Base-by-base conservation (phyloP, 495 filamentous ascomycete genomes). In the Coniosporium apollinis region DNA sequence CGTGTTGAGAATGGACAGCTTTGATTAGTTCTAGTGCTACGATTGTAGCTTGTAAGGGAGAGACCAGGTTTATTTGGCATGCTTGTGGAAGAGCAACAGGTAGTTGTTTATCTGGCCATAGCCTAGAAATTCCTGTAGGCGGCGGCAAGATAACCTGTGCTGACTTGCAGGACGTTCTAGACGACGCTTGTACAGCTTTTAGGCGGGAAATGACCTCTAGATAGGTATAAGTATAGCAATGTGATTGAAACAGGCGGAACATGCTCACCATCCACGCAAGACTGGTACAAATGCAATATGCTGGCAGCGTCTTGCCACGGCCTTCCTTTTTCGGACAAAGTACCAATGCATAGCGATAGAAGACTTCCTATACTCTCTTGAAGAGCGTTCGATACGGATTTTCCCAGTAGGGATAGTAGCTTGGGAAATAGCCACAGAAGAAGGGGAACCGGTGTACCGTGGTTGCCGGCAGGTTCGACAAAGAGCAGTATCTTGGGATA, bases 371-470 rank as follows among this genome's bases (percentile, higher is more conserved):
- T 28, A 28, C 34, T 11, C 8, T 40, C 33, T 24, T 52, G 44
- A 29, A 51, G 35, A 10, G 32, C 21, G 9, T 41, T 28, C 19
- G 43, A 31, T 7, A 46, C 16, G 3, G 28, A 34, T 15, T 51
- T 47, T 1, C 67, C 72, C 14, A 79, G 53, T 37, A 80, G 52
- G 31, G 52, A 54, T 28, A 80, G 47, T 25, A 84, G 39, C 46
- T 67, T 69, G 10, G 76, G 72, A 14, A 82, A 51, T 4, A 96
- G 59, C 82, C 84, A 89, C n/a, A 82, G 50, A 59, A 76, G 81
- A 16, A 93, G 60, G n/a, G n/a, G n/a, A n/a, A n/a, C n/a, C n/a
- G n/a, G n/a, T n/a, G n/a, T n/a, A n/a, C 4, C 20, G 11, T 36
- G 69, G 26, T 56, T 52, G 25, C 66, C 62, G 35, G 65, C 61